phyloP scores from a whole-genome alignment of 2,329 filamentous ascomycete genomes.

The Aureobasidium sp. region DNA sequence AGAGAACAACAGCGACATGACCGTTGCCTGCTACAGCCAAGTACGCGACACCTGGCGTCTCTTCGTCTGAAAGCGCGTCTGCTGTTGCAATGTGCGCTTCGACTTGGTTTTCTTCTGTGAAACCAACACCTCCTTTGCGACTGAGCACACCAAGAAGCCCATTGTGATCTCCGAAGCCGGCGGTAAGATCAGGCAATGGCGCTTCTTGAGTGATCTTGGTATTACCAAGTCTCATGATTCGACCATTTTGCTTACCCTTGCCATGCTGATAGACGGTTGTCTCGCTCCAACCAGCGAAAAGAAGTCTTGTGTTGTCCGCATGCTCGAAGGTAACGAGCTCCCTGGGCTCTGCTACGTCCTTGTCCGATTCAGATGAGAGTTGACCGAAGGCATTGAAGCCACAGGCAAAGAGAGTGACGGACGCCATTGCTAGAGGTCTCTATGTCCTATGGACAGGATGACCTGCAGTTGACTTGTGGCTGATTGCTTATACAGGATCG shows the following conservation, averaged over 20 bases:
- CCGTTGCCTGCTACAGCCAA: conserved; percentile 27
- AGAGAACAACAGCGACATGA: conserved; percentile 24
- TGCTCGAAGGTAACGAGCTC: background rate
- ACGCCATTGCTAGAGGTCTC: background rate
- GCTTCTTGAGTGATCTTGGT: conserved; percentile 17
- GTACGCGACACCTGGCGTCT: conserved; percentile 21
- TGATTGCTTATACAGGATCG: background rate
- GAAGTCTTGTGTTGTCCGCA: conserved; percentile 14
- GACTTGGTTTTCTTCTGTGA: conserved; percentile 14
- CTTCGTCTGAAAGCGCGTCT: conserved; percentile 10
- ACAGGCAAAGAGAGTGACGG: background rate
- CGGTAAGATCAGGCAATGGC: conserved; percentile 7
- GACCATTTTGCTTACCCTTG: conserved; percentile 18
- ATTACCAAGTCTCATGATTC: conserved; percentile 10
- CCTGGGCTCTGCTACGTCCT: background rate
- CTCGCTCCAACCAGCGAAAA: conserved; percentile 30
- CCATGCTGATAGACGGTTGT: conserved; percentile 20
- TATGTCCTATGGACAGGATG: background rate
- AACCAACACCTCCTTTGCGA: conserved; percentile 21
- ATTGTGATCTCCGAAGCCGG: conserved; percentile 27
- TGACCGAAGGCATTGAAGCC: conserved; percentile 16
- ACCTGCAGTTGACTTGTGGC: background rate
- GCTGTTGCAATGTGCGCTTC: background rate
- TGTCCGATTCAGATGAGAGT: background rate
- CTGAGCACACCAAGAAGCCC: conserved; percentile 26